A percentile compares a stretch with the other conserved stretches of the same genome.
phyloP scores from a whole-genome alignment of 192 early-diverging fungal species.

The Cetraspora pellucida region DNA sequence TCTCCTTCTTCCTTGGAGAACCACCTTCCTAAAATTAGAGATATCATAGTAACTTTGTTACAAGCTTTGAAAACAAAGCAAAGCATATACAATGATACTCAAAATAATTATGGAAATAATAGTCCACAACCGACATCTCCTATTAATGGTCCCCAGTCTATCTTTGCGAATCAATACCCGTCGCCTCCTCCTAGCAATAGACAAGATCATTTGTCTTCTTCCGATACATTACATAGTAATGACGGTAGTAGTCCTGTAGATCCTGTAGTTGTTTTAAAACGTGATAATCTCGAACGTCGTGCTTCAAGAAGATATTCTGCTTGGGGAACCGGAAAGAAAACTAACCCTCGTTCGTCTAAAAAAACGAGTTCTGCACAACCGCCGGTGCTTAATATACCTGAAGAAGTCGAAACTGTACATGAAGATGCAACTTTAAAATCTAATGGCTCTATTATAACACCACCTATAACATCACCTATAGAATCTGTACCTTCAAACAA shows the following conservation, averaged over 20 bases:
- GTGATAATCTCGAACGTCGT: slow-evolving; percentile 21
- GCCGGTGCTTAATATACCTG: not conserved
- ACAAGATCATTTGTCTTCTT: no score
- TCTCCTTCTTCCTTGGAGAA: slow-evolving; percentile 48
- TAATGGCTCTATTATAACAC: no score
- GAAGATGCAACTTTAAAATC: no score
- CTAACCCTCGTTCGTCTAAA: not conserved
- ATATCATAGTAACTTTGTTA: slow-evolving; percentile 53
- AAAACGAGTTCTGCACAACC: not conserved
- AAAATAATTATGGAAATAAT: not conserved
- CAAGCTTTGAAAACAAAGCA: slow-evolving; percentile 59
- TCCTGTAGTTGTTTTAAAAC: slow-evolving; percentile 30
- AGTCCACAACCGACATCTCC: not conserved
- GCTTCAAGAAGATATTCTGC: slow-evolving; percentile 30
- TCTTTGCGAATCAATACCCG: not conserved
- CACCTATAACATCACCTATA: no score
- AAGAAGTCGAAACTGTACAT: not conserved
- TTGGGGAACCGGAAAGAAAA: not conserved
- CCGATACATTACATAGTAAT: not conserved
- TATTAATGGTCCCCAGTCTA: no score
- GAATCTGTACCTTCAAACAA: no score
- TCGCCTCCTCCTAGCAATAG: not conserved
- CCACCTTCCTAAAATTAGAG: slow-evolving; percentile 55
- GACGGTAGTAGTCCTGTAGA: not conserved
- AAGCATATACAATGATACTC: slow-evolving; percentile 44